Evolutionary conservation across 2,329 filamentous ascomycete species (phyloP).

Genomic region (Thermothelomyces thermophilus): DNA sequence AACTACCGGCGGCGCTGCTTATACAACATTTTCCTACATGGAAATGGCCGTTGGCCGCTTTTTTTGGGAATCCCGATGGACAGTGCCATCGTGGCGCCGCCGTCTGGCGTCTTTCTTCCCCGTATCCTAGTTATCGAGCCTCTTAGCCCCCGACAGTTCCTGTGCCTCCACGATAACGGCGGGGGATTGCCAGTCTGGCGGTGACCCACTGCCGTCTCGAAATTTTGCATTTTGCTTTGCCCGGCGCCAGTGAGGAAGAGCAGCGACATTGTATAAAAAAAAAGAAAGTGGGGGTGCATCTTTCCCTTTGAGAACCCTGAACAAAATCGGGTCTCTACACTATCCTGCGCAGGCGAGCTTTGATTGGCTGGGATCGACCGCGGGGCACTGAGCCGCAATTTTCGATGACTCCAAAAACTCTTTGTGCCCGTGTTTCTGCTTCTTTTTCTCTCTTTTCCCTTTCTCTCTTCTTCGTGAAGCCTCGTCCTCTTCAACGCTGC

Average conservation of each 20-base stretch:
- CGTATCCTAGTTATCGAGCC: neutral
- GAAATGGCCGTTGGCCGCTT: neutral
- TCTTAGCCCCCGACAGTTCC: neutral
- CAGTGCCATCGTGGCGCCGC: neutral
- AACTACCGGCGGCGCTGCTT: neutral
- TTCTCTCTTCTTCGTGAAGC: slow-evolving; percentile 33
- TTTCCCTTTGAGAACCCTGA: neutral
- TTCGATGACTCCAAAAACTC: slow-evolving; percentile 20
- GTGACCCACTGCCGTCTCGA: slow-evolving; percentile 5
- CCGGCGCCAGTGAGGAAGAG: neutral
- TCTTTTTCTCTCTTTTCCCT: slow-evolving; percentile 35
- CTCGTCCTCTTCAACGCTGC: slow-evolving; percentile 79
- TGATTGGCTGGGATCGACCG: slow-evolving; percentile 3
- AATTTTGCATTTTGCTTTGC: neutral
- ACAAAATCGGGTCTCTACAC: neutral
- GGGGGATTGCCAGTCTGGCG: slow-evolving; percentile 1
- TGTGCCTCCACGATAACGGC: neutral
- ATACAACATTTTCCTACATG: too few species aligned
- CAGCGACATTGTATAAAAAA: neutral
- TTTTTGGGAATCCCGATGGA: neutral
- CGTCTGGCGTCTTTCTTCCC: neutral
- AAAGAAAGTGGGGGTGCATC: slow-evolving; percentile 5
- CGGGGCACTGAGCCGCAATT: slow-evolving; percentile 20
- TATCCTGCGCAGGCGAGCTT: too few species aligned
- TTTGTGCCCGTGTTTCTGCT: slow-evolving; percentile 10